phyloP scores from a whole-genome alignment of 1,284 basidiomycete genomes.

The Apiotrichum akiyoshidainum region DNA sequence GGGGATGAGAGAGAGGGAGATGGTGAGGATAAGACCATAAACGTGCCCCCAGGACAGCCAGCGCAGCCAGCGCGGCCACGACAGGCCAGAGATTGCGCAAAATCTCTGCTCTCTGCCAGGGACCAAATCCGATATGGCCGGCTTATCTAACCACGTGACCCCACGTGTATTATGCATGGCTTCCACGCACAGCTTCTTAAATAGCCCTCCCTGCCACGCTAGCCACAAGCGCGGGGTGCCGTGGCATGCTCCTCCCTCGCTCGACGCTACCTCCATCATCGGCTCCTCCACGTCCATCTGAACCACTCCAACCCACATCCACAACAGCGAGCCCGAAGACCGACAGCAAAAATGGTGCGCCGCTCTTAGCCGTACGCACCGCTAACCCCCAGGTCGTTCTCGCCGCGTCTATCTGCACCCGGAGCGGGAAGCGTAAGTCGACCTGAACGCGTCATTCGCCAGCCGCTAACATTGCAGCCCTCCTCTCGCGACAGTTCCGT shows the following conservation, averaged over 20 bases:
- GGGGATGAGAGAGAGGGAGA: neutral
- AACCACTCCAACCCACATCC: neutral
- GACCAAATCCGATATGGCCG: too few species aligned
- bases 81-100: neutral
- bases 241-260: neutral
- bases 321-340: conserved; percentile 5
- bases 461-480: conserved; percentile 58
- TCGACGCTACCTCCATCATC: neutral
- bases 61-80: neutral
- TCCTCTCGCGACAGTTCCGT: conserved; percentile 93
- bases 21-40: neutral
- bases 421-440: conserved; percentile 52
- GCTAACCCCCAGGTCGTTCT: conserved; percentile 54
- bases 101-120: too few species aligned
- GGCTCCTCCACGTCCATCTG: conserved; percentile 1
- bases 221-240: neutral
- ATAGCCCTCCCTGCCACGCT: neutral
- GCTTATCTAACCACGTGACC: neutral
- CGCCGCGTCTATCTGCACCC: conserved; percentile 78
- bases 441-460: neutral
- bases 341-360: conserved; percentile 14
- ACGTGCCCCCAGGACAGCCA: neutral
- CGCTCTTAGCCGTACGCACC: too few species aligned
- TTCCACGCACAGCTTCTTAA: neutral
- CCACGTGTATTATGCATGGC: neutral